Conservation (phyloP, 1,139 yeast genomes). For the Geotrichum europaeum region DNA sequence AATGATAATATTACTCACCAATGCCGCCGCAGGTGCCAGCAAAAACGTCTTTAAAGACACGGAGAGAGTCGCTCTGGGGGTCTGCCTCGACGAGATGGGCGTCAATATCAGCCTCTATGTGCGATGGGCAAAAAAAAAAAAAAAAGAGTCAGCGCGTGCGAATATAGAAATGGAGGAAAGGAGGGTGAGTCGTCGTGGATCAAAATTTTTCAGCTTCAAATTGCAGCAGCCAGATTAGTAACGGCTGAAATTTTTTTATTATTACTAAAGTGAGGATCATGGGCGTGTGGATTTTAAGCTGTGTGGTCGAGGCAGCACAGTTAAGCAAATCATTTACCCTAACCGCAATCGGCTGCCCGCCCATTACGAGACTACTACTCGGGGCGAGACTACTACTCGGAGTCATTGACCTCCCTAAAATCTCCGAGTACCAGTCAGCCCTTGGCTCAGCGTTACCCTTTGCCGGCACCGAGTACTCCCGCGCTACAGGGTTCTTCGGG, state of each 20-base stretch:
- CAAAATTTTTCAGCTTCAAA: background rate
- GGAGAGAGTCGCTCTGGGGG: conserved; percentile 33
- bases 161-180: background rate
- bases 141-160: background rate
- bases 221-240: background rate
- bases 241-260: background rate
- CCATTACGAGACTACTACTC: too few relatives aligned
- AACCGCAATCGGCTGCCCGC: background rate
- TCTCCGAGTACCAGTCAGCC: too few relatives aligned
- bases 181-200: background rate
- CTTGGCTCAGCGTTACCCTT: too few relatives aligned
- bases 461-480: too few relatives aligned
- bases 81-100: conserved; percentile 32
- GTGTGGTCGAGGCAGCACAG: too few relatives aligned
- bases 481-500: too few relatives aligned
- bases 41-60: conserved; percentile 72
- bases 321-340: background rate
- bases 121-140: background rate
- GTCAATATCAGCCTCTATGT: conserved; percentile 29
- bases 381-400: too few relatives aligned
- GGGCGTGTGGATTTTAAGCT: too few relatives aligned
- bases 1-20: conserved; percentile 22
- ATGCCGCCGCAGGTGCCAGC: conserved; percentile 94
- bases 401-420: too few relatives aligned
- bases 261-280: too few relatives aligned